Conservation (phyloP, 2,329 filamentous ascomycete genomes). For the Clonostachys sp. region DNA sequence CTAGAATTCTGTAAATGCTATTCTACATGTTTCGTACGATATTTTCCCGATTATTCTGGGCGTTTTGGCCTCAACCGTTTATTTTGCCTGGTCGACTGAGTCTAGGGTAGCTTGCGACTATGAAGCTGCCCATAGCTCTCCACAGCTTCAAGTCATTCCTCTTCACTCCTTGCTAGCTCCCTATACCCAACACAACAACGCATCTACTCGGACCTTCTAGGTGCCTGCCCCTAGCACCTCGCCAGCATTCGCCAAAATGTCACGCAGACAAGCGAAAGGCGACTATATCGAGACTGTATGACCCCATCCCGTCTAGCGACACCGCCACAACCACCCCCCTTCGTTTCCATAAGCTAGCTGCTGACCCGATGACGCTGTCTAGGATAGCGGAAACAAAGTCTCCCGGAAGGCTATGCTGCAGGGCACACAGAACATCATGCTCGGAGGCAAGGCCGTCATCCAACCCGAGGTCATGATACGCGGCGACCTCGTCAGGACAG, state of each 20-base stretch:
- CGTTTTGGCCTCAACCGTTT: too few relatives aligned
- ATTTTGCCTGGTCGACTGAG: too few relatives aligned
- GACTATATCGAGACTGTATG: slow-evolving; percentile 95
- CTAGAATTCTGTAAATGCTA: too few relatives aligned
- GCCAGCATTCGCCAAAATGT: slow-evolving; percentile 46
- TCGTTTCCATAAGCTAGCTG: not conserved
- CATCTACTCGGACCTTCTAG: too few relatives aligned
- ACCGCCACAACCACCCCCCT: not conserved
- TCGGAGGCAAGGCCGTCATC: slow-evolving; percentile 93
- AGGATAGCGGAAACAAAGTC: slow-evolving; percentile 99
- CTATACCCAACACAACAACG: too few relatives aligned
- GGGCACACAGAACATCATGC: slow-evolving; percentile 95
- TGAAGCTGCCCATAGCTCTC: too few relatives aligned
- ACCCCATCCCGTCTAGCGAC: not conserved
- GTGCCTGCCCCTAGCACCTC: too few relatives aligned
- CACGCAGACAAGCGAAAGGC: slow-evolving; percentile 73
- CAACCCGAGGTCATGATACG: slow-evolving; percentile 93
- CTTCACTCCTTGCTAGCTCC: too few relatives aligned
- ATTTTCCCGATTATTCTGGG: too few relatives aligned
- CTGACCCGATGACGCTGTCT: slow-evolving; percentile 6
- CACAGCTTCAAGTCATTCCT: too few relatives aligned
- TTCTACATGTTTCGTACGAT: too few relatives aligned
- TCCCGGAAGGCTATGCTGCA: slow-evolving; percentile 87
- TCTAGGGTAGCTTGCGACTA: too few relatives aligned
- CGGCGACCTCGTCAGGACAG: slow-evolving; percentile 72